Base-by-base conservation (phyloP, 345 rosid species). In the Citropsis articulata region DNA sequence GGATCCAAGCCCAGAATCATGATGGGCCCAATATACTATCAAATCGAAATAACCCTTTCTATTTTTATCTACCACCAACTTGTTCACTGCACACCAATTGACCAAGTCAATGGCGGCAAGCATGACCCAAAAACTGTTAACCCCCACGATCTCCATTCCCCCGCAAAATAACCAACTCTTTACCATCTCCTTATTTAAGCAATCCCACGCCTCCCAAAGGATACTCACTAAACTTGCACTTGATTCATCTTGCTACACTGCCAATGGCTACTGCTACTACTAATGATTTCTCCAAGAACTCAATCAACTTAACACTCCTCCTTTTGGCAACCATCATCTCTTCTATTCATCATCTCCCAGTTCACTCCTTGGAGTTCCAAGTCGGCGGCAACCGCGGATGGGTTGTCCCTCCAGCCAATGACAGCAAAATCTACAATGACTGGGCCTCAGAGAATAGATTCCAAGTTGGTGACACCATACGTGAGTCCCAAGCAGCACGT, bases 361-460 rank as follows among this genome's bases (percentile, higher is more conserved):
- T 86, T n/a, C 60, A 65, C 21, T 84, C 87, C 70, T 83, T 85
- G 0, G 90, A 86, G 70, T 86, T 73, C 79, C 80, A 86, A 69
- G 89, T 88, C 19, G 91, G 89, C 18, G 91, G 88, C 19, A 66
- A 14, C 33, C 19, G 81, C 21, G 88, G 90, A 25, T 90, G 93
- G 93, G 78, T 68, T 33, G 88, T 88, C 16, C 93, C 91, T 63
- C 88, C 90, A 9, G 72, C 78, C 42, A 86, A 86, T 35, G 93
- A 90, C 80, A 77, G 83, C 84, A 80, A 63, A 72, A 35, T 73
- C 78, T 90, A 85, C 89, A 88, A 88, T 25, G 86, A 84, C 55
- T 90, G 93, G 92, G 93, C 91, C 8, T 90, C 93, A 0, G 84
- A 85, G 70, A 88, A 88, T 78, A 83, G 90, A n/a, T 88, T 90